These are phyloP conservation scores for Casaregolazyma suthepensis DNA, from an alignment of 1,139 yeast species.

Conservation along the genomic window DNA sequence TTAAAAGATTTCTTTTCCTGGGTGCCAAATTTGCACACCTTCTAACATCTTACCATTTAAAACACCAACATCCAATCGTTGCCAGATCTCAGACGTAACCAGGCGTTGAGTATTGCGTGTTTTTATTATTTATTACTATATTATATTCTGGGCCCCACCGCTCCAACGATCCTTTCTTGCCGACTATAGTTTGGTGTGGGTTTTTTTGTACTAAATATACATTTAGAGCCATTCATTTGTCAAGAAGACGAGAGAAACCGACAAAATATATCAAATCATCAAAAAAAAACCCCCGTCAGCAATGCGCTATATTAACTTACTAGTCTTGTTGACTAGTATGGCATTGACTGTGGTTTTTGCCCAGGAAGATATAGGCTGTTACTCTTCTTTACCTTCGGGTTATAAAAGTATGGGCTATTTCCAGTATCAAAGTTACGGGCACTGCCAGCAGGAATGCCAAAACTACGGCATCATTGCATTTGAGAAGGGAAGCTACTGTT, in stretches of 20 bases:
- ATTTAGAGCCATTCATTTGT: not conserved
- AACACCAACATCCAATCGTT: not conserved
- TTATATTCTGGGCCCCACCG: no score
- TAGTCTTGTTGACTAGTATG: not conserved
- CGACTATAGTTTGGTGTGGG: not conserved
- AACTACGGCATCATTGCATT: constrained; percentile 50
- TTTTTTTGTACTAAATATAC: not conserved
- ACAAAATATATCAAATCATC: not conserved
- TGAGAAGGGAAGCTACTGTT: constrained; percentile 51
- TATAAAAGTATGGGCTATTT: constrained; percentile 17
- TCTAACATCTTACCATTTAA: not conserved
- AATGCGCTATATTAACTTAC: not conserved
- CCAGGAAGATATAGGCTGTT: constrained; percentile 22
- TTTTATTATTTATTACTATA: not conserved
- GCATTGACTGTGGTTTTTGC: constrained; percentile 3
- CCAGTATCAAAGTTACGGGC: constrained; percentile 14
- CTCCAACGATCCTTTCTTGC: not conserved
- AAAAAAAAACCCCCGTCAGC: not conserved
- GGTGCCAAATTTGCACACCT: not conserved
- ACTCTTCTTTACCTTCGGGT: constrained; percentile 15
- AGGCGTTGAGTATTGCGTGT: not conserved
- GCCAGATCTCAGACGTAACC: not conserved
- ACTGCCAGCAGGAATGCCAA: constrained; percentile 15
- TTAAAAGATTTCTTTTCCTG: not conserved
- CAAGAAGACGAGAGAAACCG: not conserved